Conservation (phyloP, 495 filamentous ascomycete species). For the Lophium mytilinum region DNA sequence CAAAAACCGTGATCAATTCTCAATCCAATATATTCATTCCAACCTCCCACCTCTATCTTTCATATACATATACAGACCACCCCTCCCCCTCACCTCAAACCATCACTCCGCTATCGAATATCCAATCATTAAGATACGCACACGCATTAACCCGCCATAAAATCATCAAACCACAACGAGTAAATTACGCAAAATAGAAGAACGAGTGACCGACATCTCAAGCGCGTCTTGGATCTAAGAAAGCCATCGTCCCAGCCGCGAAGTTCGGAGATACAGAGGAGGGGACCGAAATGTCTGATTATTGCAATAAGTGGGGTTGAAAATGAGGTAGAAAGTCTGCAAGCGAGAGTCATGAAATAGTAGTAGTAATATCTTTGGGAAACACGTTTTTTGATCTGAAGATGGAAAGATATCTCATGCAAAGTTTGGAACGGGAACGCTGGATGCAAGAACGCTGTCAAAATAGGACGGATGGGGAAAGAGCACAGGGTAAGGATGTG, state of each 20-base stretch:
- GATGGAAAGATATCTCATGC: too few relatives aligned
- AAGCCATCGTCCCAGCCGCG: neutral
- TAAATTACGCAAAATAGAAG: too few relatives aligned
- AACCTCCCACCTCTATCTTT: neutral
- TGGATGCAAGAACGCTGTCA: neutral
- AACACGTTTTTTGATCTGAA: neutral
- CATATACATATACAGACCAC: neutral
- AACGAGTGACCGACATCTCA: neutral
- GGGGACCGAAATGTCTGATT: neutral
- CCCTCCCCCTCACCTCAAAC: neutral
- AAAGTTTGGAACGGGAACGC: neutral
- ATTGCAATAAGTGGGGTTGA: neutral
- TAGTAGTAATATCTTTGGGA: neutral
- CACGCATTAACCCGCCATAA: neutral
- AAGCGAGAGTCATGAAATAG: neutral
- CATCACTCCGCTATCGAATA: neutral
- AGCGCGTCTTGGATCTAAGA: neutral
- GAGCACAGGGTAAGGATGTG: neutral
- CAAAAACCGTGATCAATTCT: too few relatives aligned
- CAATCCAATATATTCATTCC: slow-evolving; percentile 2
- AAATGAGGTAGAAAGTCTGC: neutral
- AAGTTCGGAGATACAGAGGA: neutral
- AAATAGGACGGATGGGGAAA: neutral
- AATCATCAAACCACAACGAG: neutral
- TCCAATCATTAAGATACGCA: neutral